Base-by-base conservation (phyloP, 345 rosid species). In the Pugionium cornutum region DNA sequence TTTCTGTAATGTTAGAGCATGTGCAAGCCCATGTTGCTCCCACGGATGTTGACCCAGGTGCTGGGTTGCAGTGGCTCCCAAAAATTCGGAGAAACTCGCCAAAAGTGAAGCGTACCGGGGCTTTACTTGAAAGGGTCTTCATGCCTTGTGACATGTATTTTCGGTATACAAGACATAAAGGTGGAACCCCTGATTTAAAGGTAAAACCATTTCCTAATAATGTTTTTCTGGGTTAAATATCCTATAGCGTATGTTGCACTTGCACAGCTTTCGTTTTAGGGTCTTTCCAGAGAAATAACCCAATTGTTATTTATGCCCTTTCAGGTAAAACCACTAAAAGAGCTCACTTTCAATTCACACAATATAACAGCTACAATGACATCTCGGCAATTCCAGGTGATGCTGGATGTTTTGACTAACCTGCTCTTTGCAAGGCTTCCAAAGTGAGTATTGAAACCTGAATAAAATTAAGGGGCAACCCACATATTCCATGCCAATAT, bases 11-110 rank as follows among this genome's bases (percentile, higher is more conserved):
- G 99, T 70, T 94, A 83, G 91, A 88, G 82, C 88, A 78, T 77
- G 99, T 94, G 37, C 99, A 94, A 74, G 99, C 97, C 72, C 99
- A 94, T 79, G 99, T 94, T 78, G 97, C 99, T 70, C 99, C 99
- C 10, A 94, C 99, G 76, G 99, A 94, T 80, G 99, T 94, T 68
- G 97, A 94, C 75, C 99, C 97, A 57, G 99, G 99, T 62, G 99
- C 99, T 71, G 99, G 96, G 73, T 74, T 94, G 64, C 99, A 94
- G 79, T 94, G 99, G 99, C 96, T 94, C 73, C 97, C 92, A 42
- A 94, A 86, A 79, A 87, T 94, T 77, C 88, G 62, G 55, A 82
- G 79, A 78, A 87, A 78, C 82, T 94, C 99, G 39, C 89, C 95
- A 26, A 85, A 88, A 80, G 95, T 84, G 69, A 94, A 94, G 70